Percentiles rank a stretch among this genome's conserved stretches.
phyloP scores from a whole-genome alignment of 192 early-diverging fungal genomes.

The Entomortierella lignicola region DNA sequence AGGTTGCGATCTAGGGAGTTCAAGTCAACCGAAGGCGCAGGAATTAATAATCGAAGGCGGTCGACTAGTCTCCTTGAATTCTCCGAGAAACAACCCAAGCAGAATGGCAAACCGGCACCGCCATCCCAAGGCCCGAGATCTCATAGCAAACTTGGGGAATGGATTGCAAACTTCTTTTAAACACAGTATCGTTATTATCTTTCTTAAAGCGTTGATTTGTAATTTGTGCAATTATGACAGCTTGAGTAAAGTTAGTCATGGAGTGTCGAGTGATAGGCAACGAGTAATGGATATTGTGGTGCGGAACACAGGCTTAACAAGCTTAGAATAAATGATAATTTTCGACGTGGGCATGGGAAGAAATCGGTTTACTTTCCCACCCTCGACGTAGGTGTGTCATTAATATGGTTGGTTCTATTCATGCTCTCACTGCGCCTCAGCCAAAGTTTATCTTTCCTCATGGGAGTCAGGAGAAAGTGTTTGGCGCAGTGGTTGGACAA shows the following conservation, averaged over 20 bases:
- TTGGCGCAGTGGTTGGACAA: constrained; percentile 7
- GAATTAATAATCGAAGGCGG: constrained; percentile 24
- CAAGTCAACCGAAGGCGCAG: constrained; percentile 3
- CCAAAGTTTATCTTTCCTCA: not conserved
- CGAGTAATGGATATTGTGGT: not conserved
- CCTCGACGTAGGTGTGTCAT: not conserved
- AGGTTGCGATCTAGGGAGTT: constrained; percentile 23
- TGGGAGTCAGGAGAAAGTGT: not conserved
- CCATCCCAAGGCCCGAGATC: constrained; percentile 23
- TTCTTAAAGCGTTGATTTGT: not conserved
- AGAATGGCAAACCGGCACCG: constrained; percentile 35
- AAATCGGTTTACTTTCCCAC: constrained; percentile 9
- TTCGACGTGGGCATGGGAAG: not conserved
- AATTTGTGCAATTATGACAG: not conserved
- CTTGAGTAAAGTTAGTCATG: constrained; percentile 2
- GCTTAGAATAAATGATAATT: not conserved
- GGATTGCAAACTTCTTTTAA: constrained; percentile 52
- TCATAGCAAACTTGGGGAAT: constrained; percentile 33
- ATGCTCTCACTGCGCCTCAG: not conserved
- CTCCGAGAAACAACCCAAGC: constrained; percentile 31
- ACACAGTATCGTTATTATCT: not conserved
- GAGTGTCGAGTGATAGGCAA: not conserved
- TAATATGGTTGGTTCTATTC: not conserved
- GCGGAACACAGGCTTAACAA: not conserved
- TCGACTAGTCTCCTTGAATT: constrained; percentile 39